These are phyloP conservation scores for Linnemannia schmuckeri DNA, from an alignment of 192 early-diverging fungal genomes.

Conservation along the genomic window DNA sequence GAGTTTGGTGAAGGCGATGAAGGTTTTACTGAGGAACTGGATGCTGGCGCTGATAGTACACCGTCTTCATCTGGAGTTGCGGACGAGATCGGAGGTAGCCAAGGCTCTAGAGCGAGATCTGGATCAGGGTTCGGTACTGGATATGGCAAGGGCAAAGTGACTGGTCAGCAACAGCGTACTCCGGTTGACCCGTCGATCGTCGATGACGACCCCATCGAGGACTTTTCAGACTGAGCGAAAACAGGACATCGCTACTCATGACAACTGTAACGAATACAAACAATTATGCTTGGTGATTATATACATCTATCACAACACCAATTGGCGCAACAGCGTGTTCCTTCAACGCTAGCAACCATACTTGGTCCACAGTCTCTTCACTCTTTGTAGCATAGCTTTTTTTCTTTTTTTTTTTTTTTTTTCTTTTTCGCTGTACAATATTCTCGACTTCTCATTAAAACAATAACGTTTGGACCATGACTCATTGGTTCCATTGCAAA, in stretches of 20 bases:
- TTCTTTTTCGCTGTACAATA: neutral
- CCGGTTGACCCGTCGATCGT: neutral
- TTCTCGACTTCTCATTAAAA: too few relatives aligned
- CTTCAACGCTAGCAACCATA: neutral
- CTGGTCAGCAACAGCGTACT: neutral
- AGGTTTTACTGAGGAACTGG: slow-evolving; percentile 35
- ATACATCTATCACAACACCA: neutral
- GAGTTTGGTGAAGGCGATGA: slow-evolving; percentile 56
- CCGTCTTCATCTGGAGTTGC: neutral
- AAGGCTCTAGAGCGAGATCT: neutral
- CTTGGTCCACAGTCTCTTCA: too few relatives aligned
- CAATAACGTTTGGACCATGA: neutral
- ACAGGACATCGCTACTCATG: neutral
- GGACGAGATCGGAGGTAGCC: neutral
- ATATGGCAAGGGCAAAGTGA: neutral
- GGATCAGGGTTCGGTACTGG: neutral
- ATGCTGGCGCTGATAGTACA: neutral
- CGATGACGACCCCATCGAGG: slow-evolving; percentile 50
- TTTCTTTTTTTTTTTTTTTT: too few relatives aligned
- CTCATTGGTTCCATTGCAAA: neutral
- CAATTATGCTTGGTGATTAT: neutral
- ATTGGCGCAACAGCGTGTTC: neutral
- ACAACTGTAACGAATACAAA: neutral
- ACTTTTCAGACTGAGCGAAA: slow-evolving; percentile 38
- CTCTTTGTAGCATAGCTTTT: slow-evolving; percentile 1